Evolutionary conservation across 2,329 filamentous ascomycete genomes (phyloP).

Genomic region (Scedosporium aurantiacum): DNA sequence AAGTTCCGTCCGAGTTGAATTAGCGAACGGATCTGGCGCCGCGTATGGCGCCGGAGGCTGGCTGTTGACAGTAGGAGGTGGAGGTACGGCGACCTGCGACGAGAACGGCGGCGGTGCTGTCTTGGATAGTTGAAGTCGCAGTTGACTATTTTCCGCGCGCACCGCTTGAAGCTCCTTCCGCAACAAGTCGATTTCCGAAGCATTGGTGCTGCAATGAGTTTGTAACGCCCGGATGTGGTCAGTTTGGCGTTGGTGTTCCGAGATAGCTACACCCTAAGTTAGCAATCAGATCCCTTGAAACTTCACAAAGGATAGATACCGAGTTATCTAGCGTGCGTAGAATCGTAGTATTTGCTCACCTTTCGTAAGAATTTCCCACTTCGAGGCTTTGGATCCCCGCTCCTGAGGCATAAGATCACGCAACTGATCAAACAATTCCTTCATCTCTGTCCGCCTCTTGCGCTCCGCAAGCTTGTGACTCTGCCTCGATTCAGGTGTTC

Average conservation of each 20-base stretch:
- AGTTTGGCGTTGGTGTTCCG: conserved; percentile 45
- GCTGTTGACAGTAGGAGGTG: conserved; percentile 15
- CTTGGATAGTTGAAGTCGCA: conserved; percentile 20
- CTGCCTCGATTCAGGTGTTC: conserved; percentile 69
- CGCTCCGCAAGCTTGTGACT: conserved; percentile 80
- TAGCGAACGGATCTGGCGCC: conserved; percentile 11
- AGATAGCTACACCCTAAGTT: conserved; percentile 37
- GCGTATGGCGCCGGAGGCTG: conserved; percentile 20
- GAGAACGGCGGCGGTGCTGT: conserved; percentile 11
- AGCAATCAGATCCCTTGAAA: not conserved
- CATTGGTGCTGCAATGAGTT: conserved; percentile 28
- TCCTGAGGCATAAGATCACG: conserved; percentile 70
- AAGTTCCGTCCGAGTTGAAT: conserved; percentile 36
- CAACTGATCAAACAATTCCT: conserved; percentile 72
- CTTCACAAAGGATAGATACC: not conserved
- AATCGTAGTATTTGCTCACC: conserved; percentile 36
- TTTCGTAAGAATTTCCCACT: conserved; percentile 83
- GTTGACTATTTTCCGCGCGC: conserved; percentile 36
- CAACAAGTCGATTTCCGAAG: conserved; percentile 34
- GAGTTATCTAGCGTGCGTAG: not conserved
- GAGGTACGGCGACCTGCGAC: conserved; percentile 10
- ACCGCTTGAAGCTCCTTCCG: conserved; percentile 37
- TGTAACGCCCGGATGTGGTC: conserved; percentile 37
- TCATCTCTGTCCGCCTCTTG: conserved; percentile 80
- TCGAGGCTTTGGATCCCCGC: conserved; percentile 73